Conservation (phyloP, 2,329 filamentous ascomycete species). For the Neopestalotiopsis sp. region DNA sequence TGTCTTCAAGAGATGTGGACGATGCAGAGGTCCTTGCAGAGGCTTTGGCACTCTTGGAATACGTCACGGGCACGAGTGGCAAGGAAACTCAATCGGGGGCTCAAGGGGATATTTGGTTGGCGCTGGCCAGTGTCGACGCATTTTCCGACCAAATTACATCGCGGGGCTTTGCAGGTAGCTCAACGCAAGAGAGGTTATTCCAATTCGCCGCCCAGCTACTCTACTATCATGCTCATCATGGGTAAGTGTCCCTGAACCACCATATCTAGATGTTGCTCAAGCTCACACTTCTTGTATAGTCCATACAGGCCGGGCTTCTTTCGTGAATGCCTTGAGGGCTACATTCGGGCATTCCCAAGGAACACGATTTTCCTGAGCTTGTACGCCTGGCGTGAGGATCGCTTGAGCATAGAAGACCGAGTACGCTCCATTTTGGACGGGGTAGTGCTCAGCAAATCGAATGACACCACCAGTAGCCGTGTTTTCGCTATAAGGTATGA, state of each 20-base stretch:
- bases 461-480: conserved; percentile 50
- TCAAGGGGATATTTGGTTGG: conserved; percentile 63
- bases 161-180: conserved; percentile 37
- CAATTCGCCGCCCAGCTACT: conserved; percentile 73
- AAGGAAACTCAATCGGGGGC: conserved; percentile 48
- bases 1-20: conserved; percentile 54
- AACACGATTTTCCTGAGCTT: conserved; percentile 79
- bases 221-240: conserved; percentile 65
- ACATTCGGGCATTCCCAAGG: conserved; percentile 68
- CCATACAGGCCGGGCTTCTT: conserved; percentile 72
- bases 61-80: conserved; percentile 56
- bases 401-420: conserved; percentile 76
- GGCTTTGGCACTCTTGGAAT: conserved; percentile 68
- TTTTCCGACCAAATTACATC: conserved; percentile 49
- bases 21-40: conserved; percentile 63
- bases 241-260: conserved; percentile 41
- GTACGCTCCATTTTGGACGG: conserved; percentile 69
- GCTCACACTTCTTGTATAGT: conserved; percentile 36
- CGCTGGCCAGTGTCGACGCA: conserved; percentile 45
- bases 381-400: conserved; percentile 75
- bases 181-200: conserved; percentile 66
- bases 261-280: conserved; percentile 5
- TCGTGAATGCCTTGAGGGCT: conserved; percentile 63
- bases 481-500: conserved; percentile 59
- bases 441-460: conserved; percentile 46